Base-by-base conservation (phyloP, 257 asterid species). In the Solanum okadae region DNA sequence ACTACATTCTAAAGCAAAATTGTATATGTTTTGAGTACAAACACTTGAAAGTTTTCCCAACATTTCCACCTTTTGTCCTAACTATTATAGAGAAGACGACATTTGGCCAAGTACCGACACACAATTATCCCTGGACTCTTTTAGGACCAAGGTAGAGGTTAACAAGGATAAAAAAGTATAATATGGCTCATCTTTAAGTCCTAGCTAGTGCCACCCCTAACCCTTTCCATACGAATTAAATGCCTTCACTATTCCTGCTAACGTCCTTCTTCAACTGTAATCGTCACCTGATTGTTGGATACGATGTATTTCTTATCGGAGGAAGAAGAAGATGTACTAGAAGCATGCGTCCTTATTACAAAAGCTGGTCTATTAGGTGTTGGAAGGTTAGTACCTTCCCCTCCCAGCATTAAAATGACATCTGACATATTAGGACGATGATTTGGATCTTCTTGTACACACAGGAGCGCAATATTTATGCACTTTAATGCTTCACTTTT, bases 381-480 rank as follows among this genome's bases (percentile, higher is more conserved):
- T 8, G 88, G 89, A 59, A 87, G 77, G 16, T 73, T 31, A 27
- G 49, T 33, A 33, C 56, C 71, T 31, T 89, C 90, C 35, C 84
- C 67, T 34, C 87, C 29, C 14, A 89, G 88, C 92, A 91, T 89
- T n/a, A 29, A 0, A 31, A 89, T 70, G n/a, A 89, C 88, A 33
- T 86, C 37, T 5, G 89, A 42, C 90, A 89, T 89, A 77, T 87
- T 81, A 40, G 91, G 92, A 27, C 90, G 89, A 49, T 87, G 81
- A 15, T 9, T 20, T 5, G 91, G 90, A n/a, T n/a, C n/a, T n/a
- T n/a, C n/a, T n/a, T n/a, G n/a, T n/a, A n/a, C n/a, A n/a, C n/a
- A n/a, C n/a, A n/a, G n/a, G n/a, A n/a, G n/a, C n/a, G n/a, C n/a
- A n/a, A n/a, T n/a, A n/a, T n/a, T n/a, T n/a, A n/a, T n/a, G n/a